These are phyloP conservation scores for Rhodotorula mucilaginosa DNA, from an alignment of 1,284 basidiomycete species.

Conservation along the genomic window DNA sequence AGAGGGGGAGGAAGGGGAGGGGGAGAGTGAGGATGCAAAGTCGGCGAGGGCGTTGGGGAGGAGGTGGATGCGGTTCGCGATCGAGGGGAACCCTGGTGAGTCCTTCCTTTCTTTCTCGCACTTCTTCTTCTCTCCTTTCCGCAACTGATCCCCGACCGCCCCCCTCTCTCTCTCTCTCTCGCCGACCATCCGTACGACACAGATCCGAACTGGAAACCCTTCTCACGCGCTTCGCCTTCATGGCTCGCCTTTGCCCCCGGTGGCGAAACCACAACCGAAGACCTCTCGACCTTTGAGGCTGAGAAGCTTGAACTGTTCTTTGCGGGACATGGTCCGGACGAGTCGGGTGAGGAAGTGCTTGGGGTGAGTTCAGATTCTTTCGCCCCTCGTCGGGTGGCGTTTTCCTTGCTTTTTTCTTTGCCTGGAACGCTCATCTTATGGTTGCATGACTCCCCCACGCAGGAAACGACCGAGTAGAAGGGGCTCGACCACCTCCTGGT, in stretches of 20 bases:
- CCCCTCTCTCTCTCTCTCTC: background rate
- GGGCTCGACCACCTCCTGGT: background rate
- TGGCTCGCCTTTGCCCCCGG: constrained; percentile 27
- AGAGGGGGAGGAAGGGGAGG: background rate
- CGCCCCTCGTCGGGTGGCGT: background rate
- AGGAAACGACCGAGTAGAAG: constrained; percentile 10
- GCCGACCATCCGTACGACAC: background rate
- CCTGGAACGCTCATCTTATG: background rate
- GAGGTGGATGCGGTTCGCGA: constrained; percentile 27
- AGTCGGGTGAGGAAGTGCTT: constrained; percentile 16
- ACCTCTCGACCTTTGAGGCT: constrained; percentile 9
- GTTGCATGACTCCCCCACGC: background rate
- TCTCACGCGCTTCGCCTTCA: background rate
- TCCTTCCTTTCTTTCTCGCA: background rate
- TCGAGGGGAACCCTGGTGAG: constrained; percentile 26
- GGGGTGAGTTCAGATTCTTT: background rate
- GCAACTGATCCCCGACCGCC: no score
- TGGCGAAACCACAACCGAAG: constrained; percentile 11
- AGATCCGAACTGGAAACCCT: constrained; percentile 29
- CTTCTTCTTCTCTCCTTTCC: background rate
- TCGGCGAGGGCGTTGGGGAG: constrained; percentile 15
- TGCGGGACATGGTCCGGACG: background rate
- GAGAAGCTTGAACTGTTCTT: constrained; percentile 21
- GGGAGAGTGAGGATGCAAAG: background rate
- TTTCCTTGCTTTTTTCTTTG: background rate